phyloP scores from a whole-genome alignment of 495 filamentous ascomycete genomes.

The Podospora sp. region DNA sequence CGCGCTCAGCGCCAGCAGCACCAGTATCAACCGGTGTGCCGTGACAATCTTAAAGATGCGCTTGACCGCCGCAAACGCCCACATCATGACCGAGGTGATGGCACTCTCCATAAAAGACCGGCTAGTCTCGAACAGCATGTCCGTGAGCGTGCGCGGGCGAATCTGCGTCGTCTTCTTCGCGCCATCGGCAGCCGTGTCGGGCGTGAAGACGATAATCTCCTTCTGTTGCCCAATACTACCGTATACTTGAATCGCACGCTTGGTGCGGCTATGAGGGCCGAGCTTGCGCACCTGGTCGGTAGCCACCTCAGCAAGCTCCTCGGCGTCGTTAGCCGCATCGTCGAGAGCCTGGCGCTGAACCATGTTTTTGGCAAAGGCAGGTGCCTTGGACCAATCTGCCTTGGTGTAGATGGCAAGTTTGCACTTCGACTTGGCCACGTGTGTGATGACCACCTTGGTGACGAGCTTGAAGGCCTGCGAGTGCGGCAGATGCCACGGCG shows the following conservation, averaged over 20 bases:
- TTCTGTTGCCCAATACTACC: slow-evolving; percentile 79
- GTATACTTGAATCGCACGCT: slow-evolving; percentile 88
- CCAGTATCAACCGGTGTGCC: slow-evolving; percentile 74
- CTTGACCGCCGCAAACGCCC: slow-evolving; percentile 63
- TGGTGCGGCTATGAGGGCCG: slow-evolving; percentile 79
- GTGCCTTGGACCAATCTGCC: slow-evolving; percentile 78
- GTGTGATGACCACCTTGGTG: slow-evolving; percentile 91
- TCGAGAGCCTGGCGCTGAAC: slow-evolving; percentile 79
- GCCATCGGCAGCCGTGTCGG: slow-evolving; percentile 41
- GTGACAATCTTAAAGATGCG: slow-evolving; percentile 69
- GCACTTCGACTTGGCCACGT: slow-evolving; percentile 86
- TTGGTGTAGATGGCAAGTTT: slow-evolving; percentile 87
- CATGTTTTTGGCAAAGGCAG: slow-evolving; percentile 66
- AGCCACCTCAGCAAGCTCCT: slow-evolving; percentile 82
- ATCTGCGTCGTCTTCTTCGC: slow-evolving; percentile 56
- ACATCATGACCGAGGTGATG: slow-evolving; percentile 72
- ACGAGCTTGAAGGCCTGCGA: slow-evolving; percentile 77
- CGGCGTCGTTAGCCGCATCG: slow-evolving; percentile 79
- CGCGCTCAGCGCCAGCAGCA: slow-evolving; percentile 65
- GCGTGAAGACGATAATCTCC: slow-evolving; percentile 65
- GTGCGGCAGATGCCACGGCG: slow-evolving; percentile 88
- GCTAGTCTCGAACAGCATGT: slow-evolving; percentile 70
- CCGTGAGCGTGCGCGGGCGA: slow-evolving; percentile 64
- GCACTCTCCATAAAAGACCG: slow-evolving; percentile 70
- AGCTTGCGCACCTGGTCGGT: slow-evolving; percentile 85